Evolutionary conservation across 148 eudicot species (phyloP), one percentile per base, ranked within the genome.

Genomic region (Limonium bicolor): DNA sequence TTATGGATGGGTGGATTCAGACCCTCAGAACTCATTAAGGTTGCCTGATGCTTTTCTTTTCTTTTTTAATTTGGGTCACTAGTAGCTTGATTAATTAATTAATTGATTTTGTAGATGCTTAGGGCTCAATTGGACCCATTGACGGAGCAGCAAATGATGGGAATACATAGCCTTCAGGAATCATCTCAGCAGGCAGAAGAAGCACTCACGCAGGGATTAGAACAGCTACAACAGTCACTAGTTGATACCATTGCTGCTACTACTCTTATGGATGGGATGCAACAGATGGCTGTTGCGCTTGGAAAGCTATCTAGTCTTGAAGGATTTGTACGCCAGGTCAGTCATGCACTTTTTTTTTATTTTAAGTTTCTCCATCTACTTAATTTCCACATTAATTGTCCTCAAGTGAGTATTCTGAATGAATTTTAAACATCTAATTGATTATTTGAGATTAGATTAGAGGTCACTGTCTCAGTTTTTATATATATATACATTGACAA

Each of bases 1-100:
- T 88, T 92, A 23, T 92, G 99, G 99, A 81, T 92, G 90, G 99
- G 86, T 13, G 99, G 95, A 14, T 92, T 92, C 48, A 62, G 94
- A 40, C 99, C 99, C 31, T 92, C 99, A 0, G 99, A 92, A 10
- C 88, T 92, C 50, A 85, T 92, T 70, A 92, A 85, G 95, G 99
- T 90, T 46, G 1, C 4, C 2, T 1, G 29, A 20, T 40, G 48
- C n/a, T n/a, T n/a, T n/a, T n/a, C n/a, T n/a, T n/a, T n/a, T n/a
- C n/a, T n/a, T n/a, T n/a, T n/a, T n/a, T n/a, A n/a, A n/a, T n/a
- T n/a, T n/a, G n/a, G n/a, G n/a, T n/a, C n/a, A n/a, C n/a, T n/a
- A n/a, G n/a, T n/a, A n/a, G n/a, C n/a, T n/a, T n/a, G n/a, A n/a
- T 12, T 2, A 27, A 14, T 24, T 34, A 16, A 31, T 10, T 32